Percentiles rank a stretch among this genome's conserved stretches.
Evolutionary conservation across 139 green algal species (phyloP).

Genomic region (Tetratostichococcus sp.): DNA sequence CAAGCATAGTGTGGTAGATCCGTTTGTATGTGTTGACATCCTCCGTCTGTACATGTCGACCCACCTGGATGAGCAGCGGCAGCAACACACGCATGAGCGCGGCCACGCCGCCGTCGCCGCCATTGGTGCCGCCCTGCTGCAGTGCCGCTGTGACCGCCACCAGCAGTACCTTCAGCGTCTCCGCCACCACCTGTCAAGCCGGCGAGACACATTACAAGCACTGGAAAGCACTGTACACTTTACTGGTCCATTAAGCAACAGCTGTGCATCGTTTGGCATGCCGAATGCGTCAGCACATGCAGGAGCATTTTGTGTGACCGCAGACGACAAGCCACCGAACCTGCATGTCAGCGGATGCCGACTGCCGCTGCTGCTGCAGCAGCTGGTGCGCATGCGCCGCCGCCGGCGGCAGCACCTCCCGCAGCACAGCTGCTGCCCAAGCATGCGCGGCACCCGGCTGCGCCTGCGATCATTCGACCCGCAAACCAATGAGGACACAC

Average conservation of each 20-base stretch:
- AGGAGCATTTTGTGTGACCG: conserved; percentile 3
- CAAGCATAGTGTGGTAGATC: too few species aligned
- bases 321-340: conserved; percentile 4
- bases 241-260: too few species aligned
- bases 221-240: too few species aligned
- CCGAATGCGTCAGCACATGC: not conserved
- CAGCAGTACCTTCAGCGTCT: conserved; percentile 49
- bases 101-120: conserved; percentile 1
- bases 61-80: conserved; percentile 32
- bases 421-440: not conserved
- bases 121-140: not conserved
- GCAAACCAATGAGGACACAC: too few species aligned
- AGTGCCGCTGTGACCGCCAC: conserved; percentile 15
- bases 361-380: conserved; percentile 7
- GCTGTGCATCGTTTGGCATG: too few species aligned
- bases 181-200: conserved; percentile 30
- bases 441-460: not conserved
- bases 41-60: too few species aligned
- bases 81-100: conserved; percentile 39
- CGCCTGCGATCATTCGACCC: too few species aligned
- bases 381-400: conserved; percentile 5
- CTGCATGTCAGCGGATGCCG: conserved; percentile 6
- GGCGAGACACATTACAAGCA: too few species aligned
- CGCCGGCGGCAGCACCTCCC: not conserved
- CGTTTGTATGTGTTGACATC: too few species aligned